phyloP scores from a whole-genome alignment of 495 filamentous ascomycete species.

The Aspergillus panamensis region DNA sequence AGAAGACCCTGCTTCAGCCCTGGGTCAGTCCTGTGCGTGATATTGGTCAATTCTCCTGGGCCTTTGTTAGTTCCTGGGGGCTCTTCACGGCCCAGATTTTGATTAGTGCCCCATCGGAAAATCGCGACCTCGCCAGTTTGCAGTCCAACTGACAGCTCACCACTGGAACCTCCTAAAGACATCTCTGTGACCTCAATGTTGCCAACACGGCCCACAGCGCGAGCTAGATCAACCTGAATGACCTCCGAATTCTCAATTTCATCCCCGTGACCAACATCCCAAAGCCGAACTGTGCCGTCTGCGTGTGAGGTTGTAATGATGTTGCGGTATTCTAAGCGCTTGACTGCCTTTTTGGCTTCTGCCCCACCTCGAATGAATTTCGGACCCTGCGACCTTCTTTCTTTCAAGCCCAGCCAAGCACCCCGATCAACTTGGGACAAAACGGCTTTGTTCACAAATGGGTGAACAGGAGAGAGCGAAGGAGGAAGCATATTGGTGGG shows the following conservation, averaged over 20 bases:
- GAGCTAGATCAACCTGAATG: conserved; percentile 79
- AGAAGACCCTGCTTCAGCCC: conserved; percentile 75
- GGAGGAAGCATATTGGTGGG: conserved; percentile 89
- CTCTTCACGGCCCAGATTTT: conserved; percentile 54
- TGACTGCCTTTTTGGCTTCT: conserved; percentile 60
- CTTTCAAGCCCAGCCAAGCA: conserved; percentile 84
- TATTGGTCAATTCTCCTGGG: conserved; percentile 62
- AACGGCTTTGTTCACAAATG: conserved; percentile 69
- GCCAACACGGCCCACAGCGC: conserved; percentile 77
- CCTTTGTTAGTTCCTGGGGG: conserved; percentile 51
- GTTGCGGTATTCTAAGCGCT: conserved; percentile 75
- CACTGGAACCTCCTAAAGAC: conserved; percentile 70
- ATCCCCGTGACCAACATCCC: conserved; percentile 87
- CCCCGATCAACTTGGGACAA: conserved; percentile 68
- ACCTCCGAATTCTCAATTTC: conserved; percentile 84
- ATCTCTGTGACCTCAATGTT: conserved; percentile 71
- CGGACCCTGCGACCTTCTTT: conserved; percentile 69
- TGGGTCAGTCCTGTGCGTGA: conserved; percentile 72
- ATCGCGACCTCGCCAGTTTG: conserved; percentile 76
- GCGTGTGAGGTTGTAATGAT: conserved; percentile 79
- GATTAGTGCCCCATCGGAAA: conserved; percentile 83
- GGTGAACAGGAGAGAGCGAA: conserved; percentile 78
- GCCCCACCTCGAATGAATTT: conserved; percentile 72
- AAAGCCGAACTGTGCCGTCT: conserved; percentile 81
- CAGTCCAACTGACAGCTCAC: conserved; percentile 82